These are phyloP conservation scores for Phyllostachys edulis DNA, from an alignment of 176 grass and related monocot species.

Conservation along the genomic window DNA sequence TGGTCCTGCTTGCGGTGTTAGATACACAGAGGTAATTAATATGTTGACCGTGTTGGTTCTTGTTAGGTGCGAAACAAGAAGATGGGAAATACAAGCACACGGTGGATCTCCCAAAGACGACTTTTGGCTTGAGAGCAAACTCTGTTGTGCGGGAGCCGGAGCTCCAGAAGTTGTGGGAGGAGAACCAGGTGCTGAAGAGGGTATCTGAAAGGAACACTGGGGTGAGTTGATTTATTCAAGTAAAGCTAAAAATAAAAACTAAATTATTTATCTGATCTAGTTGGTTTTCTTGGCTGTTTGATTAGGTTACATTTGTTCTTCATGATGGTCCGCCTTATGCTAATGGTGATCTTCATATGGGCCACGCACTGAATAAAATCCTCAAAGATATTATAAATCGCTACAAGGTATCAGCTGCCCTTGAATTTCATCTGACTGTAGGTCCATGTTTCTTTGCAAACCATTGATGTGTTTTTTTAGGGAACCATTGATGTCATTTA, in stretches of 20 bases:
- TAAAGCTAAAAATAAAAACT: slow-evolving; percentile 4
- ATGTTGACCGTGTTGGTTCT: slow-evolving; percentile 9
- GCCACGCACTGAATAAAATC: slow-evolving; percentile 93
- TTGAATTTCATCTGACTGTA: slow-evolving; percentile 21
- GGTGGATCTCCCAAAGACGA: slow-evolving; percentile 86
- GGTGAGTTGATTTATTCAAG: slow-evolving; percentile 44
- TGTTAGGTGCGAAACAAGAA: slow-evolving; percentile 67
- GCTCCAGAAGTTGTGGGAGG: slow-evolving; percentile 92
- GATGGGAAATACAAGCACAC: slow-evolving; percentile 95
- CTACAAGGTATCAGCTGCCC: slow-evolving; percentile 67
- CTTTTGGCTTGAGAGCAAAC: slow-evolving; percentile 87
- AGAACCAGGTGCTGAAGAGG: slow-evolving; percentile 89
- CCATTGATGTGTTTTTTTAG: not conserved
- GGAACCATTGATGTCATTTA: not conserved
- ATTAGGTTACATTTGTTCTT: slow-evolving; percentile 75
- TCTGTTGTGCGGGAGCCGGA: slow-evolving; percentile 77
- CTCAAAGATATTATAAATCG: slow-evolving; percentile 99
- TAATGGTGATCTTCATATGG: slow-evolving; percentile 96
- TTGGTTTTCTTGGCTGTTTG: slow-evolving; percentile 38
- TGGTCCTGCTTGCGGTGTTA: not conserved
- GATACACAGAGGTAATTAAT: not conserved
- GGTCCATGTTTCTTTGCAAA: slow-evolving; percentile 15
- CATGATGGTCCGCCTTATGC: slow-evolving; percentile 98
- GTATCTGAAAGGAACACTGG: slow-evolving; percentile 87
- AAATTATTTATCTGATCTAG: slow-evolving; percentile 18